Conservation (phyloP, 768 basidiomycete species). For the Tricholoma terreum region DNA sequence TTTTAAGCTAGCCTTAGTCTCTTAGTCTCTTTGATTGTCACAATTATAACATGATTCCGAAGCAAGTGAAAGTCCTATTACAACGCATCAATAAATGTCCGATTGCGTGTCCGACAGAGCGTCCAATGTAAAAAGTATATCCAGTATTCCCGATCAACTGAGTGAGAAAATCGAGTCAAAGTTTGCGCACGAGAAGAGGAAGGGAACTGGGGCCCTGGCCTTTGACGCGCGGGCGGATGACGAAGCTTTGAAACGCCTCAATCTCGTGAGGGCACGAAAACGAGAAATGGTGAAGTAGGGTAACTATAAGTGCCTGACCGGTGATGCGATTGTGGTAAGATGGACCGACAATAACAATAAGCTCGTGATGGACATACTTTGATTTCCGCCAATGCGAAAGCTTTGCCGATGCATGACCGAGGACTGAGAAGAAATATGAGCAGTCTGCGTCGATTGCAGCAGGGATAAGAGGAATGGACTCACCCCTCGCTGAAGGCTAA, state of each 20-base stretch:
- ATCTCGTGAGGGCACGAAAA: slow-evolving; percentile 51
- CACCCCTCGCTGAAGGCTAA: slow-evolving; percentile 62
- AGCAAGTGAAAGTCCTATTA: not conserved
- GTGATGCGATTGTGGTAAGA: not conserved
- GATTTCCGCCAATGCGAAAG: slow-evolving; percentile 58
- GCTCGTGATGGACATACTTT: slow-evolving; percentile 39
- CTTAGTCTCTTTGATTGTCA: too few relatives aligned
- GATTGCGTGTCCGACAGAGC: not conserved
- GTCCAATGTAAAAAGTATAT: not conserved
- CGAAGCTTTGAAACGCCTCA: slow-evolving; percentile 64
- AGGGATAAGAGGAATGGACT: slow-evolving; percentile 12
- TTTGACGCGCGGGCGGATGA: slow-evolving; percentile 55
- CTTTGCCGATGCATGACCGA: slow-evolving; percentile 56
- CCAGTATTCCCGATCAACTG: too few relatives aligned
- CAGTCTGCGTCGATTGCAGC: slow-evolving; percentile 2
- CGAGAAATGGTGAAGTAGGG: slow-evolving; percentile 52
- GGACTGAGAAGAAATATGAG: slow-evolving; percentile 36
- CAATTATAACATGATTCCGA: too few relatives aligned
- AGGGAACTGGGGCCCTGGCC: slow-evolving; percentile 54
- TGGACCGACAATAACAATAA: not conserved
- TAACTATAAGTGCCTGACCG: slow-evolving; percentile 38
- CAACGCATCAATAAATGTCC: not conserved
- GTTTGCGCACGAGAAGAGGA: slow-evolving; percentile 46
- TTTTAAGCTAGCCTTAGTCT: too few relatives aligned
- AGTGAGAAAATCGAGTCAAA: slow-evolving; percentile 19